phyloP scores from a whole-genome alignment of 768 basidiomycete species.

The Saitozyma podzolica region DNA sequence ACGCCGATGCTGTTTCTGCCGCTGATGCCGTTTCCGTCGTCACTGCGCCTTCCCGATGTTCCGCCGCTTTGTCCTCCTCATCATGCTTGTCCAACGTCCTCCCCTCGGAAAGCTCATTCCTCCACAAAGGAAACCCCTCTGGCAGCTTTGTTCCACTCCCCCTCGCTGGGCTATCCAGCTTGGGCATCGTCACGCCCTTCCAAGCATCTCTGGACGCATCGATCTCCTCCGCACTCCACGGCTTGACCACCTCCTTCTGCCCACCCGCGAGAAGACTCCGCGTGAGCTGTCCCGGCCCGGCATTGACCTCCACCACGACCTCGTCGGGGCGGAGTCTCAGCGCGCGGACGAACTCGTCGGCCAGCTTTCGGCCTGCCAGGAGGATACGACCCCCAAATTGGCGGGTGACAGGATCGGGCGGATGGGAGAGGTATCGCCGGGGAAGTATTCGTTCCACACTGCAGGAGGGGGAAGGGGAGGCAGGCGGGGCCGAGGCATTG shows the following conservation, averaged over 20 bases:
- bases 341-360: constrained; percentile 31
- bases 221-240: too few relatives aligned
- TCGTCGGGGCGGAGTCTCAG: constrained; percentile 26
- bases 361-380: constrained; percentile 16
- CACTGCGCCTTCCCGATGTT: too few relatives aligned
- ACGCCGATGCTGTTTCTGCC: too few relatives aligned
- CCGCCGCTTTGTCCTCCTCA: too few relatives aligned
- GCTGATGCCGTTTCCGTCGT: too few relatives aligned
- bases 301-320: constrained; percentile 33
- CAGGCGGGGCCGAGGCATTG: constrained; percentile 1
- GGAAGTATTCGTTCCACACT: constrained; percentile 32
- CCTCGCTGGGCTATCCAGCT: too few relatives aligned
- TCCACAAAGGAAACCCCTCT: too few relatives aligned
- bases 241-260: background rate
- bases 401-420: constrained; percentile 13
- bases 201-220: too few relatives aligned
- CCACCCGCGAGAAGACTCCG: constrained; percentile 34
- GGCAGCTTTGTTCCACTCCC: too few relatives aligned
- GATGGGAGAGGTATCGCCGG: constrained; percentile 16
- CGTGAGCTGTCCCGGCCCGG: constrained; percentile 33
- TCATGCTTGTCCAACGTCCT: too few relatives aligned
- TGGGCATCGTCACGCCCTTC: too few relatives aligned
- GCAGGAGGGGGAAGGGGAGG: constrained; percentile 13
- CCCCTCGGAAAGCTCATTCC: too few relatives aligned
- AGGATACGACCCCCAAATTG: constrained; percentile 21